A percentile compares a stretch with the other conserved stretches of the same genome.
Conservation (phyloP, 148 eudicot species). For the Rhododendron ferrugineum region DNA sequence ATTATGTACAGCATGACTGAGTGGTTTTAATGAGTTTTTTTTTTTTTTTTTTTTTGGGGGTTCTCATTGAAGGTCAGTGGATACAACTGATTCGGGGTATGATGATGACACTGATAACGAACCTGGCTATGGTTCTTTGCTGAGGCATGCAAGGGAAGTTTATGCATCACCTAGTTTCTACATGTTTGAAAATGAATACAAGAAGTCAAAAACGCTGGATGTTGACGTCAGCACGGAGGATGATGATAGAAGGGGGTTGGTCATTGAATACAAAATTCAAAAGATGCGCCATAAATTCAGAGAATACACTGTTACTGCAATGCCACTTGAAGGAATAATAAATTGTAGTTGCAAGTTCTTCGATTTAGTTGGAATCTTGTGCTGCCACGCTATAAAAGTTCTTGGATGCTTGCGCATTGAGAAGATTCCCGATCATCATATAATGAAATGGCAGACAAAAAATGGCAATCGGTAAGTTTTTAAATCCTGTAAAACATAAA, state of each 20-base stretch:
- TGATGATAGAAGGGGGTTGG: background rate
- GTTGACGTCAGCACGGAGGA: background rate
- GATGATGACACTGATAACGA: background rate
- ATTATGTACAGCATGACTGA: too few relatives aligned
- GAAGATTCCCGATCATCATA: background rate
- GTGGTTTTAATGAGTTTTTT: too few relatives aligned
- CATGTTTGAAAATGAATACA: background rate
- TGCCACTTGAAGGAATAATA: background rate
- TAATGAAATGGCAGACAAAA: background rate
- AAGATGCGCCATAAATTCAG: background rate
- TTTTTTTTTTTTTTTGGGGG: too few relatives aligned
- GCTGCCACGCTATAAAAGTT: background rate
- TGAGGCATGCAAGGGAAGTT: constrained; percentile 6
- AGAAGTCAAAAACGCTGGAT: background rate
- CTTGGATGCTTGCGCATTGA: constrained; percentile 4
- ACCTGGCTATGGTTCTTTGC: background rate
- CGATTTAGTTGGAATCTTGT: background rate
- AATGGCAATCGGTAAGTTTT: background rate
- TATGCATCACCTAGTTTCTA: background rate
- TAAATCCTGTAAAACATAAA: too few relatives aligned
- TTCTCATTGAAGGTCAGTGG: too few relatives aligned
- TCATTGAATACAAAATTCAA: background rate
- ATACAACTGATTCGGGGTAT: background rate
- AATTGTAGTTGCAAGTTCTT: constrained; percentile 5
- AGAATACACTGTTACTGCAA: background rate